Percentiles rank a stretch among this genome's conserved stretches.
Conservation (phyloP, 345 rosid genomes). For the Lumnitzera littorea region DNA sequence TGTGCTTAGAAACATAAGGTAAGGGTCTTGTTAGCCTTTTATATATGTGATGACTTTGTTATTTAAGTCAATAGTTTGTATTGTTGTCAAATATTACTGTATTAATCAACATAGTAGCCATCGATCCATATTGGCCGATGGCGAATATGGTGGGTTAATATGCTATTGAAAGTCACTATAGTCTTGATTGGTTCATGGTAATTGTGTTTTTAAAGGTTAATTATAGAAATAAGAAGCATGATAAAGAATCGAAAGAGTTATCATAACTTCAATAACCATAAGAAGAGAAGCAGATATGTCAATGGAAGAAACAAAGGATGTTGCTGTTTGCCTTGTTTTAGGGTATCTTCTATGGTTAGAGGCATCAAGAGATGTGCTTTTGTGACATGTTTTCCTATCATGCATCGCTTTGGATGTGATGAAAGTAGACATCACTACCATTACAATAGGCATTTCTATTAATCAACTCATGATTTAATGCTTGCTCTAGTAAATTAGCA, state of each 20-base stretch:
- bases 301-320: slow-evolving; percentile 1
- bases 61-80: no score
- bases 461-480: neutral
- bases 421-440: slow-evolving; percentile 44
- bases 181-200: neutral
- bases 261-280: neutral
- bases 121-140: no score
- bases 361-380: slow-evolving; percentile 47
- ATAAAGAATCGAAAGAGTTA: neutral
- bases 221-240: neutral
- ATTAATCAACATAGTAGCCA: no score
- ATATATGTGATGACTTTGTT: neutral
- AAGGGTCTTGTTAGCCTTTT: neutral
- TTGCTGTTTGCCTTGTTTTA: slow-evolving; percentile 20
- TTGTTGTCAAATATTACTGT: no score
- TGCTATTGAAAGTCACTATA: neutral
- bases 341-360: slow-evolving; percentile 26
- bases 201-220: neutral
- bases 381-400: slow-evolving; percentile 38
- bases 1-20: neutral
- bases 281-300: neutral
- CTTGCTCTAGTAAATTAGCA: no score
- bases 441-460: slow-evolving; percentile 35
- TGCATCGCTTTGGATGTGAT: slow-evolving; percentile 51
- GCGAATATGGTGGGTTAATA: no score